Evolutionary conservation across 176 grass and related monocot species (phyloP).

Genomic region (Carex scoparia): DNA sequence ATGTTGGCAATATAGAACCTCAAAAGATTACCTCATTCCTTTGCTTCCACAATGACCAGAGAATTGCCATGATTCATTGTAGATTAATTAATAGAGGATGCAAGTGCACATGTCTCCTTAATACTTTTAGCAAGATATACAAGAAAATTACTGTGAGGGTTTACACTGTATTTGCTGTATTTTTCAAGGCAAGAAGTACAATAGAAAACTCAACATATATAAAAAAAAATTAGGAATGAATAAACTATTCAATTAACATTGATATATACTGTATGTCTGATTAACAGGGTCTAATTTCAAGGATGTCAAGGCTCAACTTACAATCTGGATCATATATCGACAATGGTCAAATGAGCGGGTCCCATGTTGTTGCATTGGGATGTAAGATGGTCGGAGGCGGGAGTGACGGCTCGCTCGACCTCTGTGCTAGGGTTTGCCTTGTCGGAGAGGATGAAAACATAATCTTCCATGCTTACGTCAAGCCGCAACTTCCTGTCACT

Average conservation of each 20-base stretch:
- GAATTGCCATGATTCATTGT: too few species aligned
- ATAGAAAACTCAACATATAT: neutral
- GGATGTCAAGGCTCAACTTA: slow-evolving; percentile 36
- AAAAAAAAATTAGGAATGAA: neutral
- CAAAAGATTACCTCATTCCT: too few species aligned
- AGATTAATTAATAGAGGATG: neutral
- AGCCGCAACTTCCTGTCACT: slow-evolving; percentile 58
- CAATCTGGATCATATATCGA: slow-evolving; percentile 5
- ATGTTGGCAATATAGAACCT: too few species aligned
- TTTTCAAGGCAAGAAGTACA: neutral
- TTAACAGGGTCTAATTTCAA: slow-evolving; percentile 18
- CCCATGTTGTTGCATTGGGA: slow-evolving; percentile 43
- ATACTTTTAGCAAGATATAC: neutral
- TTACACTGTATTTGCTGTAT: neutral
- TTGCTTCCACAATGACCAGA: too few species aligned
- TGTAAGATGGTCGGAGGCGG: slow-evolving; percentile 91
- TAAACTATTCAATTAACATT: neutral
- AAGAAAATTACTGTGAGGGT: neutral
- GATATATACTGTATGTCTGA: neutral
- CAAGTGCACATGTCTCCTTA: neutral
- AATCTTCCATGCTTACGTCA: slow-evolving; percentile 49
- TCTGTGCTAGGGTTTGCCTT: slow-evolving; percentile 68
- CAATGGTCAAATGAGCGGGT: neutral
- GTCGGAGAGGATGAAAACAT: slow-evolving; percentile 51
- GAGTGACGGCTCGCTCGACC: slow-evolving; percentile 58